Conservation (phyloP, 257 asterid species). For the Gynochthodes officinalis region DNA sequence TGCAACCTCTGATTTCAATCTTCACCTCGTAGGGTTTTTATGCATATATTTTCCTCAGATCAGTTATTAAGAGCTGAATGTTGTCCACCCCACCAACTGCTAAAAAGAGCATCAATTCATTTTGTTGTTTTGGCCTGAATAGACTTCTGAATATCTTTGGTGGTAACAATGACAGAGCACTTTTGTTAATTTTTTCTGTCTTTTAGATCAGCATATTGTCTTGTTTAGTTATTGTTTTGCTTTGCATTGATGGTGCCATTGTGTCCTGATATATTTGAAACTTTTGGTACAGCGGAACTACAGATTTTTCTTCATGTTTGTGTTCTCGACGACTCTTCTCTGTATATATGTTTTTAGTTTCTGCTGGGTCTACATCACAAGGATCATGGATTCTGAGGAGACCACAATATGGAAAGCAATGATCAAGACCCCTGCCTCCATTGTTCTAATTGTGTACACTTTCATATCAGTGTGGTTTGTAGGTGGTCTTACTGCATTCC, state of each 20-base stretch:
- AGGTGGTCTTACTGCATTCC: conserved; percentile 94
- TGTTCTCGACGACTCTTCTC: conserved; percentile 95
- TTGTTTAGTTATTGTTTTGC: background rate
- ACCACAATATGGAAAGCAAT: conserved; percentile 85
- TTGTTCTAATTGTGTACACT: conserved; percentile 81
- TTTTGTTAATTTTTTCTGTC: background rate
- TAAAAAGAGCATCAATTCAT: background rate
- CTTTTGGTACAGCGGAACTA: conserved; percentile 78
- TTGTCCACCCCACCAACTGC: background rate
- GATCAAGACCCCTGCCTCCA: conserved; percentile 91
- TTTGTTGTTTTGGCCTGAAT: background rate
- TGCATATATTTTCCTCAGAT: background rate
- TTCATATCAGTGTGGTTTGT: conserved; percentile 95
- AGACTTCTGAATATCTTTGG: background rate
- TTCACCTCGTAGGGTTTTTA: background rate
- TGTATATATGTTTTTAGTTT: conserved; percentile 85
- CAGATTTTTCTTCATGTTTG: conserved; percentile 99
- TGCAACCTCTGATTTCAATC: background rate
- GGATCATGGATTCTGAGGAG: conserved; percentile 62
- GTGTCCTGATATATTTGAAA: conserved; percentile 16
- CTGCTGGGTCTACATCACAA: conserved; percentile 88
- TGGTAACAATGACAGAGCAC: background rate
- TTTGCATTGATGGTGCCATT: background rate
- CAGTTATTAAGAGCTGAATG: background rate
- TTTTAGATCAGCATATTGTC: background rate